Base-by-base conservation (phyloP, 2,329 filamentous ascomycete genomes). In the Colletotrichum sp. region DNA sequence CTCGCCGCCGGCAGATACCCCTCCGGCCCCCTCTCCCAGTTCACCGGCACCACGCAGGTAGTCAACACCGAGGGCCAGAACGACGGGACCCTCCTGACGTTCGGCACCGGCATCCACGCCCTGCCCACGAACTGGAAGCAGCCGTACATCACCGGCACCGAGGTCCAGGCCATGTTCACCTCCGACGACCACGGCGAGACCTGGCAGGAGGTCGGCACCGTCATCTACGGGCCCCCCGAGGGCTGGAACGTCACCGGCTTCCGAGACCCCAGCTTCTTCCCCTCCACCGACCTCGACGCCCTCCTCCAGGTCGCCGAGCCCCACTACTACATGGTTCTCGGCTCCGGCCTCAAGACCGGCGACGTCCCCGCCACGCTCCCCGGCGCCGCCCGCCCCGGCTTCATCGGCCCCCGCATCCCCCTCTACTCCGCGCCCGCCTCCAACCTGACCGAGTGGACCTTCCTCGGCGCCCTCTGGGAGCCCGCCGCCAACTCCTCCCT, bases 401-500 rank as follows among this genome's bases (percentile, higher is more conserved):
- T 78, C 60, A 70, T 78, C 68, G 77, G 77, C 5, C 75, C 77
- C 10, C 77, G 77, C 15, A 67, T 78, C 32, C 77, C 77, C 15
- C 77, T 78, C 7, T 78, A 78, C 64, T 74, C 77, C 5, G 75
- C 77, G 3, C 77, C 75, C 4, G 75, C 77, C 30, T 75, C 62
- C 36, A 77, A 78, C 75, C 59, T 78, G 28, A 71, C 71, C 55
- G 36, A 77, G 44, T 78, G 77, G 77, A 77, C 75, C 18, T 78
- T 78, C 77, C 77, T 78, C 64, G 77, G 77, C 8, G 77, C 77
- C 7, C 77, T 78, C 6, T 78, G 77, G 77, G 77, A 78, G 71
- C 77, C 77, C 36, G 71, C 71, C 4, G 75, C 70, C 34, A 78
- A 78, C 68, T 9, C 39, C 6, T 78, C 77, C 18, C 64, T 78